These are phyloP conservation scores for Rhizoclosmatium sp. DNA, from an alignment of 192 early-diverging fungal genomes.

Conservation along the genomic window DNA sequence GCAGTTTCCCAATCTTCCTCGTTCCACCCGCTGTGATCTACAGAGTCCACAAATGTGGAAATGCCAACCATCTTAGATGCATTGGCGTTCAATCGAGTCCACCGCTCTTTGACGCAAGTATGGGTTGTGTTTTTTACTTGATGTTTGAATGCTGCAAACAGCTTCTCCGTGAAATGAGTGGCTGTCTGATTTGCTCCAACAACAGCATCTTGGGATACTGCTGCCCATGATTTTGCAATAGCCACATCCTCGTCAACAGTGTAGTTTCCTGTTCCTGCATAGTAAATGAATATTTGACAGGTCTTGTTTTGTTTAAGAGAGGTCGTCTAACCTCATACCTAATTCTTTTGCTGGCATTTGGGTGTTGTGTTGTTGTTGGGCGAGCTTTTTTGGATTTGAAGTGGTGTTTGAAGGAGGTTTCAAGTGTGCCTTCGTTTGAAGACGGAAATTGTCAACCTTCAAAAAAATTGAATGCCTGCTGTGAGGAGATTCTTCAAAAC, in stretches of 20 bases:
- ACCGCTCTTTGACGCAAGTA: background rate
- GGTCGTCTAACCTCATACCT: too few relatives aligned
- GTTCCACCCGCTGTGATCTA: background rate
- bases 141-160: background rate
- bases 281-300: too few relatives aligned
- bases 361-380: too few relatives aligned
- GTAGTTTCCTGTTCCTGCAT: background rate
- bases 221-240: background rate
- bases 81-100: slow-evolving; percentile 1
- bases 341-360: too few relatives aligned
- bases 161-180: background rate
- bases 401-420: too few relatives aligned
- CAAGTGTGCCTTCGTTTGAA: too few relatives aligned
- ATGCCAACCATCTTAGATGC: background rate
- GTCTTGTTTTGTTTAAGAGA: too few relatives aligned
- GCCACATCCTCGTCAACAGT: background rate
- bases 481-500: too few relatives aligned
- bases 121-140: background rate
- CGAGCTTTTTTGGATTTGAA: too few relatives aligned
- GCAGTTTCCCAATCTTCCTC: slow-evolving; percentile 9
- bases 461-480: too few relatives aligned
- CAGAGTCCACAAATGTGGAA: background rate
- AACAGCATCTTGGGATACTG: background rate
- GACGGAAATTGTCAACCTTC: too few relatives aligned
- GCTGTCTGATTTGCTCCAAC: background rate